phyloP scores from a whole-genome alignment of 352 stramenopile genomes.

The Globisporangium cystogenes region DNA sequence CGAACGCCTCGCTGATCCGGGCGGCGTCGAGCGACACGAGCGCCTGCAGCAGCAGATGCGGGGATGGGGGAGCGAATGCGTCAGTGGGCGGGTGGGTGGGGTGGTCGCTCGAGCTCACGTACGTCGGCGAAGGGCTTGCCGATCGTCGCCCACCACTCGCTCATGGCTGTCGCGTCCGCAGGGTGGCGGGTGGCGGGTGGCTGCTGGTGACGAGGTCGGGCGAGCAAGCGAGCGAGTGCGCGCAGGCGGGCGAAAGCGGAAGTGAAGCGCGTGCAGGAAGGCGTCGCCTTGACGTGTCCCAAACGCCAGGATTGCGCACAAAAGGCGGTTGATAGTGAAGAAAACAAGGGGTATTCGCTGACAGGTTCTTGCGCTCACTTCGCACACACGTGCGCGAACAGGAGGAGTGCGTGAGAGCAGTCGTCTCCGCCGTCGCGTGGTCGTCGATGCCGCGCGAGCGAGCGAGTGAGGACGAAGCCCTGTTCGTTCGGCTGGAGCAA shows the following conservation, averaged over 20 bases:
- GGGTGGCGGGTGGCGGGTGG: background rate
- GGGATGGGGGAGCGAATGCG: background rate
- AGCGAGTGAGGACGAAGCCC: too few species aligned
- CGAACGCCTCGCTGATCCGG: slow-evolving; percentile 57
- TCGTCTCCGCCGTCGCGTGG: background rate
- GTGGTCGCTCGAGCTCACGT: too few species aligned
- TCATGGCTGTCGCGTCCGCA: slow-evolving; percentile 31
- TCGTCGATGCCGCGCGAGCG: background rate
- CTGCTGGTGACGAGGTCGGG: too few species aligned
- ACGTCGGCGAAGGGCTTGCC: slow-evolving; percentile 70
- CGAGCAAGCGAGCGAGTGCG: too few species aligned
- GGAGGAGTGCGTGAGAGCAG: background rate
- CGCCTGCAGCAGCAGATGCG: slow-evolving; percentile 20
- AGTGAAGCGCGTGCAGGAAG: background rate
- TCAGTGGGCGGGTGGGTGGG: too few species aligned
- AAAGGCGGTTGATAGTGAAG: too few species aligned
- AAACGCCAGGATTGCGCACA: background rate
- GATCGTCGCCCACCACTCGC: slow-evolving; percentile 75
- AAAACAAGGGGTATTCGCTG: background rate
- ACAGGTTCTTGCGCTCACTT: too few species aligned
- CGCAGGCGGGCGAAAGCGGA: background rate
- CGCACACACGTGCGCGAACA: background rate
- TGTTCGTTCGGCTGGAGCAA: background rate
- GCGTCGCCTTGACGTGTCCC: background rate
- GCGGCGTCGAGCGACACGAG: slow-evolving; percentile 50